Percentiles rank a stretch among this genome's conserved stretches.
Evolutionary conservation across 441 rosid genomes (phyloP).

Genomic region (Sinapis alba): DNA sequence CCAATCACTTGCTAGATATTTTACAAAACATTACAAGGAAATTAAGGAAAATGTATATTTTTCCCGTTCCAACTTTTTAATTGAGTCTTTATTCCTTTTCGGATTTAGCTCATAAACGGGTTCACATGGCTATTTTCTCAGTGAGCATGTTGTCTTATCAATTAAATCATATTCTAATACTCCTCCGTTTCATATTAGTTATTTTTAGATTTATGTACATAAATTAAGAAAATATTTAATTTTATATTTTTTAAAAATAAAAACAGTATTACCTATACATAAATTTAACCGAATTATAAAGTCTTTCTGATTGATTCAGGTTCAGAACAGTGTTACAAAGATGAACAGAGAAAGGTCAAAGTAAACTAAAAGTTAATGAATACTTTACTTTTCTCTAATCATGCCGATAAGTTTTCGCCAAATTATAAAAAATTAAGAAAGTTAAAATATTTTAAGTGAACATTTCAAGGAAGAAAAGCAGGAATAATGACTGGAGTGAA

Average conservation of each 20-base stretch:
- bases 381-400: slow-evolving; percentile 28
- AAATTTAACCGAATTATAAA: not conserved
- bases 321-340: slow-evolving; percentile 17
- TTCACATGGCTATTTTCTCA: slow-evolving; percentile 28
- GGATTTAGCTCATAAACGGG: slow-evolving; percentile 1
- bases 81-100: not conserved
- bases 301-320: slow-evolving; percentile 10
- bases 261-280: too few species aligned
- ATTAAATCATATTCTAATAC: not conserved
- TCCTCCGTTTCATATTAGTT: too few species aligned
- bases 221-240: too few species aligned
- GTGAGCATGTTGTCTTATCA: slow-evolving; percentile 30
- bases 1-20: slow-evolving; percentile 8
- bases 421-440: not conserved
- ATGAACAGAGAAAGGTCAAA: not conserved
- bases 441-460: not conserved
- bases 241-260: too few species aligned
- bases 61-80: not conserved
- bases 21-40: not conserved
- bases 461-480: slow-evolving; percentile 37
- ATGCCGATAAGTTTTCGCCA: slow-evolving; percentile 3
- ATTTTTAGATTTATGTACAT: too few species aligned
- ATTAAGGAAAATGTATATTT: not conserved
- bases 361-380: slow-evolving; percentile 18
- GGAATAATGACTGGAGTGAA: slow-evolving; percentile 36